Base-by-base conservation (phyloP, 345 rosid species). In the Lenwebbia sp. region DNA sequence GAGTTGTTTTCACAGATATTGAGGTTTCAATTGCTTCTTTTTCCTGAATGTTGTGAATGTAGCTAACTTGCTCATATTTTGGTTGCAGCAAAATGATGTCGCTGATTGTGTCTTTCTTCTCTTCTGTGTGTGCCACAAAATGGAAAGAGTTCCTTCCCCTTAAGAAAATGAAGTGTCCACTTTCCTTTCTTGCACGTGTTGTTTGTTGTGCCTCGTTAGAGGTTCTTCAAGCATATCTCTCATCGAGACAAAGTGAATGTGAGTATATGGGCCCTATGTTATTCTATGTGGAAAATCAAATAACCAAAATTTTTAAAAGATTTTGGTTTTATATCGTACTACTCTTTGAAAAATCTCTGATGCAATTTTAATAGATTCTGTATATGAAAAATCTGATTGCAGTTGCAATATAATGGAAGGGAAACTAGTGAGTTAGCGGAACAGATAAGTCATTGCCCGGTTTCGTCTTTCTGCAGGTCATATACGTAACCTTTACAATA, bases 171-270 rank as follows among this genome's bases (percentile, higher is more conserved):
- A 85, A 88, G 89, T 92, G 88, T 86, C 91, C 94, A 10, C 98
- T 98, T 85, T 94, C 98, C 30, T 94, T 96, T 89, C 88, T 7
- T 88, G 93, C 95, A 22, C 91, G 89, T 70, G 89, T 93, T 84
- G 86, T 94, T 76, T 86, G 84, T 37, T 95, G 99, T 92, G 96
- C 98, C 58, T 87, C 96, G 2, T 28, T 90, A n/a, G 98, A 94
- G 65, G 94, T 95, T 91, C 93, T 96, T 88, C 99, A 94, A 91
- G 85, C 91, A 44, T 95, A 93, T 91, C 94, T 96, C 70, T 92
- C 93, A 14, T 97, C 98, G 99, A 97, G 96, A 92, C 98, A 96
- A 86, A 91, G 87, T 74, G 96, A 94, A 54, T 97, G 99, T 97
- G 87, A 91, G 98, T 88, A 25, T 57, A 26, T 57, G 7, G 41